Base-by-base conservation (phyloP, 1,284 basidiomycete species). In the Clitocybe nebularis region DNA sequence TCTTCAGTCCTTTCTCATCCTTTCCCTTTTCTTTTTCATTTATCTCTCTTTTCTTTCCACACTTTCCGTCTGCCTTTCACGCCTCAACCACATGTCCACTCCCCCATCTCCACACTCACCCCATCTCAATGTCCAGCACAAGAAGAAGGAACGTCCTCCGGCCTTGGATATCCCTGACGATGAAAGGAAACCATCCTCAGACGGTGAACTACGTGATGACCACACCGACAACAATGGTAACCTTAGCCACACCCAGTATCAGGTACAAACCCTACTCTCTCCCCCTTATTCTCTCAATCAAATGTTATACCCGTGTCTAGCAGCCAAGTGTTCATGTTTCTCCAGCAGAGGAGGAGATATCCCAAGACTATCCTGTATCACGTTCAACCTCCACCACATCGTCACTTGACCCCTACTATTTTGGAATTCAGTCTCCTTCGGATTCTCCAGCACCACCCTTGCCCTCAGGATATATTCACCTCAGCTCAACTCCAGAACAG, bases 341-440 rank as follows among this genome's bases (percentile, higher is more conserved):
- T 40, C 57, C 57, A 26, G 62, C 63, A 38, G 61, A 62, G 29
- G 58, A 63, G 36, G 56, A 52, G 14, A 42, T 46, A 14, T 44
- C 51, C 40, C 56, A 55, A 30, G 65, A 66, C 44, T 51, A 55
- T 49, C 41, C 56, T n/a, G 42, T 62, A 28, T 81, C 86, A 38
- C 74, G 75, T 45, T 84, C 85, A 28, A 72, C 77, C 48, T 75
- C 74, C 22, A 61, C 69, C 14, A 79, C 82, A 36, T 88, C 86
- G 21, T 87, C 87, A 36, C 71, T 90, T 42, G 87, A 89, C 67
- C 84, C 87, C 4, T 89, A 89, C 61, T 90, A 90, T 60, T 89
- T 89, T 68, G 78, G 83, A 39, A 61, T 74, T 24, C 74, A 72
- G 52, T 82, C 81, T 21, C 77, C 81, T 23, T 73, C 75, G 8